These are phyloP conservation scores for Trichoderma endophyticum DNA, from an alignment of 2,329 filamentous ascomycete species.

Conservation along the genomic window DNA sequence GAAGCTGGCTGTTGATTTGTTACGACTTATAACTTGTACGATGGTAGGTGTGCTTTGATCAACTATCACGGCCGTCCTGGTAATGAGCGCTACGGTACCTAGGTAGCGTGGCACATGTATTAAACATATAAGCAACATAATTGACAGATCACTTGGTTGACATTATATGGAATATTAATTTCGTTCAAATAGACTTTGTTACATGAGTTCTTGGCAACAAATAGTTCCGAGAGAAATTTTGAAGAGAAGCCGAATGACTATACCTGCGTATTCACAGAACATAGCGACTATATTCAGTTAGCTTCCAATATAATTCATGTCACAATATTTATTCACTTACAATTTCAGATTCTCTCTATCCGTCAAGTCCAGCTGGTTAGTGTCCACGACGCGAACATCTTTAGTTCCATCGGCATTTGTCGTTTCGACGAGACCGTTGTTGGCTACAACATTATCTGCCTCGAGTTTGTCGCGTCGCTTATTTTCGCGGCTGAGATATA, in stretches of 20 bases:
- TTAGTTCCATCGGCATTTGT: slow-evolving; percentile 11
- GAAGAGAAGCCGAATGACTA: neutral
- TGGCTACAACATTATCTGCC: neutral
- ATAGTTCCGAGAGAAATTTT: neutral
- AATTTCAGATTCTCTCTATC: slow-evolving; percentile 22
- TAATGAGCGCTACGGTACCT: neutral
- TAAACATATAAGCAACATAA: neutral
- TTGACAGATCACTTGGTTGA: neutral
- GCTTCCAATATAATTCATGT: neutral
- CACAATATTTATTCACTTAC: neutral
- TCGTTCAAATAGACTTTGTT: neutral
- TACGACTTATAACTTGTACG: neutral
- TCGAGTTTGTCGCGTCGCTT: slow-evolving; percentile 19
- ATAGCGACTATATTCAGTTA: neutral
- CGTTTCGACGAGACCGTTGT: slow-evolving; percentile 16
- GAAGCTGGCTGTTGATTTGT: neutral
- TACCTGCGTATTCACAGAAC: neutral
- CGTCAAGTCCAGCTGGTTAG: slow-evolving; percentile 20
- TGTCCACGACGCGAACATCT: slow-evolving; percentile 12
- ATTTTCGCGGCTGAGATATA: slow-evolving; percentile 18
- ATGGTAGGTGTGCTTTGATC: neutral
- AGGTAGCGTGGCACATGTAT: neutral
- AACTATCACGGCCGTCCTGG: too few species aligned
- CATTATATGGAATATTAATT: neutral
- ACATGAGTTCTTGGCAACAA: neutral